phyloP scores from a whole-genome alignment of 352 stramenopile genomes.

The Lagenidium sp. region DNA sequence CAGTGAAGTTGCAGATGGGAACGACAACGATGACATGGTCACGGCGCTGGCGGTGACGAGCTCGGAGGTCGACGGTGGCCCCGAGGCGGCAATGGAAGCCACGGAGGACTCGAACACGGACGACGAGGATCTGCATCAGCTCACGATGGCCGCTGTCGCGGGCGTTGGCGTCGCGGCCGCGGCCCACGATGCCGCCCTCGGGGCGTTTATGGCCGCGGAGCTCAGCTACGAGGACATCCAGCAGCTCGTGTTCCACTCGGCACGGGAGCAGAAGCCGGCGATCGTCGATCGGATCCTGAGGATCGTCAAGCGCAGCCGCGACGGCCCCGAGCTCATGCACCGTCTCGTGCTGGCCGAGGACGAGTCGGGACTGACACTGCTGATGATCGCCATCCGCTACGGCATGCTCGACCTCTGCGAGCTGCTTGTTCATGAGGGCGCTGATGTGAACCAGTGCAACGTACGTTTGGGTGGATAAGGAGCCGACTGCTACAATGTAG shows the following conservation, averaged over 20 bases:
- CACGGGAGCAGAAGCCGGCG: conserved; percentile 33
- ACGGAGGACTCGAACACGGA: conserved; percentile 70
- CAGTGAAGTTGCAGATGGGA: no score
- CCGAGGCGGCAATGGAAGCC: conserved; percentile 8
- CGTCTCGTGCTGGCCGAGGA: conserved; percentile 53
- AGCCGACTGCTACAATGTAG: neutral
- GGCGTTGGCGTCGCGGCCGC: no score
- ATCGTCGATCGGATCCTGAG: conserved; percentile 53
- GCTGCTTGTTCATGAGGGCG: conserved; percentile 55
- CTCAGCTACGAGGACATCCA: conserved; percentile 55
- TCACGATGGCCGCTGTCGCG: conserved; percentile 51
- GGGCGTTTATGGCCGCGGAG: conserved; percentile 20
- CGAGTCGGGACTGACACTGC: conserved; percentile 68
- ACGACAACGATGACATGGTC: conserved; percentile 12
- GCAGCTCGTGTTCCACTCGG: conserved; percentile 47
- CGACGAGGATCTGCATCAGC: conserved; percentile 65
- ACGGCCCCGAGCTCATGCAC: conserved; percentile 30
- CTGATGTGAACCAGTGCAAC: conserved; percentile 77
- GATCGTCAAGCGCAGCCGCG: conserved; percentile 27
- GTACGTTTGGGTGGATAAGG: conserved; percentile 23
- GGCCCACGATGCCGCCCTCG: conserved; percentile 2
- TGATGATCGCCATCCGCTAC: conserved; percentile 74
- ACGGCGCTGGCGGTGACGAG: neutral
- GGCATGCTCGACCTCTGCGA: conserved; percentile 45
- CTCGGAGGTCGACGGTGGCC: conserved; percentile 3